Conservation (phyloP, 257 asterid species). For the Marsdenia floribunda region DNA sequence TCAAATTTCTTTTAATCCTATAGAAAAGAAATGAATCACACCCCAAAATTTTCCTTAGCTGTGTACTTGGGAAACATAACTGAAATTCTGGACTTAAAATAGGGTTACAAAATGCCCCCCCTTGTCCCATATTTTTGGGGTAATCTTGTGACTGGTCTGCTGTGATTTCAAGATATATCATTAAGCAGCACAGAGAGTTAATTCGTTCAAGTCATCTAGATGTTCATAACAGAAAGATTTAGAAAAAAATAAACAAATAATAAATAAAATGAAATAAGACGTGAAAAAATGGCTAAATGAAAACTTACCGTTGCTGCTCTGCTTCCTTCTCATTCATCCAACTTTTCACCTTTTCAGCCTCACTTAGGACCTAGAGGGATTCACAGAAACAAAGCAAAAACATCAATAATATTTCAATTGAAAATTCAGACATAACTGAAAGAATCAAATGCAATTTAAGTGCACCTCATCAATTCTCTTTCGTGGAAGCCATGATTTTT, state of each 20-base stretch:
- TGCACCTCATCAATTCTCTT: slow-evolving; percentile 81
- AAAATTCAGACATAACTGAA: neutral
- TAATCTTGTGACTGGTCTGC: neutral
- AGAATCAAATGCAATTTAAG: slow-evolving; percentile 8
- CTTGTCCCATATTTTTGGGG: neutral
- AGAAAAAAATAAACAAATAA: neutral
- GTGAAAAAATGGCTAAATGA: neutral
- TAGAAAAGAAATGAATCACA: neutral
- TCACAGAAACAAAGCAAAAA: neutral
- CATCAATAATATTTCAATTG: neutral
- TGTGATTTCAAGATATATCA: neutral
- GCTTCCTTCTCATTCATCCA: slow-evolving; percentile 87
- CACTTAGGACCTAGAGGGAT: slow-evolving; percentile 48
- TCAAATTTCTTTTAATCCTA: neutral
- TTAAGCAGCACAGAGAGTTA: neutral
- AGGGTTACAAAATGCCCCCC: neutral
- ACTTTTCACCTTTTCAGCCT: slow-evolving; percentile 67
- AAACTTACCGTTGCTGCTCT: slow-evolving; percentile 76
- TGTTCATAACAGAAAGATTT: neutral
- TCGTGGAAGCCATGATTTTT: slow-evolving; percentile 85
- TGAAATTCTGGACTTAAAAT: neutral
- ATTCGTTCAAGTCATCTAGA: neutral
- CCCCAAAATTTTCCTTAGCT: neutral
- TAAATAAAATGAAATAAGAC: neutral
- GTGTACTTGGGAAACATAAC: neutral